Conservation (phyloP, 129 eudicot genomes). For the Artemisia annua region DNA sequence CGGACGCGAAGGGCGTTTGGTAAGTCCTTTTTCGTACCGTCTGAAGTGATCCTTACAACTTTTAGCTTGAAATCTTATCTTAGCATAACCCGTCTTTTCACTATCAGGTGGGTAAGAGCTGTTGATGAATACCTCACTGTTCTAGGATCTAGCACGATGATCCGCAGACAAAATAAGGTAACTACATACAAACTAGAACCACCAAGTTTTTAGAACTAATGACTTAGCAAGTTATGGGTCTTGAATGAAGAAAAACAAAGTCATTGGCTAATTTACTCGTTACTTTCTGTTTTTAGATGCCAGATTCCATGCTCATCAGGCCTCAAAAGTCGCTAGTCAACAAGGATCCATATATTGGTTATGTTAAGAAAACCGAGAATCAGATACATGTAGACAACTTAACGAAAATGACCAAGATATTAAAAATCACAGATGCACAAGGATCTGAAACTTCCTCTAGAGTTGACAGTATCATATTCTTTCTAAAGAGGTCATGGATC, state of each 20-base stretch:
- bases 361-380: neutral
- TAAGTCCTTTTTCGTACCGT: slow-evolving; percentile 23
- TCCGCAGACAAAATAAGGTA: slow-evolving; percentile 61
- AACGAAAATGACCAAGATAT: slow-evolving; percentile 12
- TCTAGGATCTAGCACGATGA: slow-evolving; percentile 65
- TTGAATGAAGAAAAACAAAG: neutral
- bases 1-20: slow-evolving; percentile 79
- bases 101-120: slow-evolving; percentile 93
- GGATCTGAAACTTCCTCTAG: slow-evolving; percentile 16
- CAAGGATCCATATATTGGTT: neutral
- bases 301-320: slow-evolving; percentile 1
- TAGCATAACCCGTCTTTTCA: neutral
- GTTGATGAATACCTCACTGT: slow-evolving; percentile 64
- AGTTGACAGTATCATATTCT: slow-evolving; percentile 25
- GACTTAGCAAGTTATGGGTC: neutral
- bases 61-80: no score
- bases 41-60: no score
- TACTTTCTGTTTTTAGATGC: slow-evolving; percentile 26
- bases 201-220: neutral
- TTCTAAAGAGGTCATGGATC: slow-evolving; percentile 37
- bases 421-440: slow-evolving; percentile 13
- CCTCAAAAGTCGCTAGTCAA: slow-evolving; percentile 24
- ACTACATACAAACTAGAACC: neutral
- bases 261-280: neutral
- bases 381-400: slow-evolving; percentile 15